These are phyloP conservation scores for Bryoglossum gracile DNA, from an alignment of 495 filamentous ascomycete species.

Conservation along the genomic window DNA sequence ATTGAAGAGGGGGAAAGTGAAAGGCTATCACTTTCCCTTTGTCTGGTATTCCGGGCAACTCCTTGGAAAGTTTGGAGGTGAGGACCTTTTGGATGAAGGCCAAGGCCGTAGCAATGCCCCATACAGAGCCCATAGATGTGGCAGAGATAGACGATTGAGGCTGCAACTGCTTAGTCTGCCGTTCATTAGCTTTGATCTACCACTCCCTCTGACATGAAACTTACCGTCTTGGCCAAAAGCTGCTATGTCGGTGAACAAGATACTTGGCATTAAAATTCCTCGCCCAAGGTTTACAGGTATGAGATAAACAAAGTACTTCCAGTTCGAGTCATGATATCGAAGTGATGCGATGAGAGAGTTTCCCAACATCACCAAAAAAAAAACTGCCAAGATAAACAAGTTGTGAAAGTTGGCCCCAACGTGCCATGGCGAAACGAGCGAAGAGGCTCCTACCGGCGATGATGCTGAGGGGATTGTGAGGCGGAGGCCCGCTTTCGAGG, in stretches of 20 bases:
- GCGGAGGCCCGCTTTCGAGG: slow-evolving; percentile 51
- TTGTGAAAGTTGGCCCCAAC: slow-evolving; percentile 51
- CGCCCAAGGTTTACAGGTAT: slow-evolving; percentile 59
- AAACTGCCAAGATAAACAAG: slow-evolving; percentile 46
- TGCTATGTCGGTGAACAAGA: slow-evolving; percentile 56
- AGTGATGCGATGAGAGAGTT: slow-evolving; percentile 49
- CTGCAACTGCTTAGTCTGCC: slow-evolving; percentile 55
- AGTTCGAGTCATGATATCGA: slow-evolving; percentile 47
- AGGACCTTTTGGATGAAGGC: slow-evolving; percentile 59
- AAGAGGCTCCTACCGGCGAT: slow-evolving; percentile 52
- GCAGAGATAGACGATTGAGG: slow-evolving; percentile 57
- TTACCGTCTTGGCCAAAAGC: slow-evolving; percentile 56
- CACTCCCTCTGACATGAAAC: slow-evolving; percentile 1
- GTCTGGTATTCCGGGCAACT: slow-evolving; percentile 54
- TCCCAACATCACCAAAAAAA: slow-evolving; percentile 52
- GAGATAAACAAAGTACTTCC: slow-evolving; percentile 58
- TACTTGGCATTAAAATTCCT: slow-evolving; percentile 55
- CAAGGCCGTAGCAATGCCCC: slow-evolving; percentile 56
- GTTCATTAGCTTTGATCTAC: not conserved
- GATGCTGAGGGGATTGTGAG: slow-evolving; percentile 55
- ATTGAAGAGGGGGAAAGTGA: slow-evolving; percentile 14
- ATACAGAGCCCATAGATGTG: slow-evolving; percentile 57
- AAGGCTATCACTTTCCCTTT: slow-evolving; percentile 57
- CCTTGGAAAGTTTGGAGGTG: slow-evolving; percentile 45
- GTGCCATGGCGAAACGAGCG: slow-evolving; percentile 61